Base-by-base conservation (phyloP, 129 eudicot genomes). In the Calendula officinalis region DNA sequence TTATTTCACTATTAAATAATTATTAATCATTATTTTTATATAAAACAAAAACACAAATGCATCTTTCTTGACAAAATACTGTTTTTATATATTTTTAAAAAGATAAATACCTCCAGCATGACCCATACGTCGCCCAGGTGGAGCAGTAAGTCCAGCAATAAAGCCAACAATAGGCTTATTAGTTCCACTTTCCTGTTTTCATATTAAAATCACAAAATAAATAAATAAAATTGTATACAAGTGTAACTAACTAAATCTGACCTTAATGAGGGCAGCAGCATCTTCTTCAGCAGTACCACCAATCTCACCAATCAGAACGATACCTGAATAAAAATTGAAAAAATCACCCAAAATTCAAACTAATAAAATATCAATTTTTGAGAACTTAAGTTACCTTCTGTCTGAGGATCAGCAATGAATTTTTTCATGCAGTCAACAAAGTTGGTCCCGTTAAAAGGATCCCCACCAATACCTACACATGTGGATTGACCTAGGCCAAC, bases 211-310 rank as follows among this genome's bases (percentile, higher is more conserved):
- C 30, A 22, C 30, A 22, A 22, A 22, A 22, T 22, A 22, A 22
- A 22, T 22, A 22, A 22, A 22, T 22, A 22, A 22, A 22, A 22
- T 22, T 22, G 30, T n/a, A n/a, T n/a, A n/a, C n/a, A n/a, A n/a
- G n/a, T n/a, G n/a, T n/a, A n/a, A n/a, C n/a, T n/a, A n/a, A 22
- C 30, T 22, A 22, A 0, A 22, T 22, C 30, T 22, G 30, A 22
- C 96, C 88, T 84, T 88, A 73, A 88, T 84, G 13, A 88, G 77
- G 58, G 91, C 91, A 16, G 96, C 96, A 43, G 96, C 96, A 72
- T 88, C 96, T 77, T 88, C 96, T 77, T 88, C 96, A 7, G 96
- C 96, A 43, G 96, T 84, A 60, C 96, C 96, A 59, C 96, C 96
- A 7, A 88, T 88, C 76, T 88, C 96, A 50, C 96, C 96, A 60